These are phyloP conservation scores for Malus hybrid DNA, from an alignment of 331 rosid species.

Conservation along the genomic window DNA sequence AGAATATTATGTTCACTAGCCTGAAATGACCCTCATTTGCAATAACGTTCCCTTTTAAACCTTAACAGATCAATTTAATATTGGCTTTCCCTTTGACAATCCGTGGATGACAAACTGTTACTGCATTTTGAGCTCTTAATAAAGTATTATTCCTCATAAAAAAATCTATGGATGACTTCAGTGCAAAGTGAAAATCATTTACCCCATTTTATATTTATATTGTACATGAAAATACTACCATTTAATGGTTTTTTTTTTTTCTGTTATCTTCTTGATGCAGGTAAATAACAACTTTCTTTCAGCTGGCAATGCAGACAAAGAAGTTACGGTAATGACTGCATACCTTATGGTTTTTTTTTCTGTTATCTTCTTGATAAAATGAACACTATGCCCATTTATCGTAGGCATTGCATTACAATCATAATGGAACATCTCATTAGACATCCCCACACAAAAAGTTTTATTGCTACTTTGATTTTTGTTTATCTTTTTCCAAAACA, in stretches of 20 bases:
- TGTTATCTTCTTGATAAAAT: not conserved
- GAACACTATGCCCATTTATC: not conserved
- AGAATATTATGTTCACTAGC: not conserved
- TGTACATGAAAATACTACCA: not conserved
- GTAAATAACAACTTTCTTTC: constrained; percentile 97
- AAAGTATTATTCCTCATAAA: not conserved
- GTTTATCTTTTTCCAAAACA: not conserved
- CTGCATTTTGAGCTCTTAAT: not conserved
- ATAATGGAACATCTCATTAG: not conserved
- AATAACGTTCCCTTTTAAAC: not conserved
- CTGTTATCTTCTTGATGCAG: constrained; percentile 42
- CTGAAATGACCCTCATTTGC: not conserved
- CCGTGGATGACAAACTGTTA: not conserved
- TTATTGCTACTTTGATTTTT: not conserved
- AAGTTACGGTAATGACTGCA: constrained; percentile 58
- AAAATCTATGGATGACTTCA: not conserved
- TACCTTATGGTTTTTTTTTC: not conserved
- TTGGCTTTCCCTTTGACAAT: not conserved
- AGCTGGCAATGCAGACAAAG: constrained; percentile 87
- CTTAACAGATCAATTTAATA: not conserved
- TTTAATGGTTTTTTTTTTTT: constrained; percentile 10
- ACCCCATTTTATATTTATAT: not conserved
- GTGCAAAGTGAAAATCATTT: not conserved
- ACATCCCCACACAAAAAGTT: not conserved
- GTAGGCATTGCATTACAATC: not conserved